Base-by-base conservation (phyloP, 352 stramenopile species). In the Pythium rishiriense region DNA sequence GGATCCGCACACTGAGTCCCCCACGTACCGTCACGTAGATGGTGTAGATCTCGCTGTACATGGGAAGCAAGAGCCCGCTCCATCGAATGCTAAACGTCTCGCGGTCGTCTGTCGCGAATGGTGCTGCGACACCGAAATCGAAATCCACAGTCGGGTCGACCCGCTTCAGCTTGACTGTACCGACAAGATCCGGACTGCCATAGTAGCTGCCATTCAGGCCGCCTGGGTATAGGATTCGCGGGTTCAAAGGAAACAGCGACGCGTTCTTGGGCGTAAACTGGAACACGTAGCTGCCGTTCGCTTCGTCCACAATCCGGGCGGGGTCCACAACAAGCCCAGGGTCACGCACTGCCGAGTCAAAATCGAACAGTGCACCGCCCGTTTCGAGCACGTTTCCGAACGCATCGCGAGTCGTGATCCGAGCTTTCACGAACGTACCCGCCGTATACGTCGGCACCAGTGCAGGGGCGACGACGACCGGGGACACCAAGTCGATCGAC, bases 191-290 rank as follows among this genome's bases (percentile, higher is more conserved):
- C 10, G 65, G 62, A 1, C 70, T 75, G 2, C 52, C 28, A 26
- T 78, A 84, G 51, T 88, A 86, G 3, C 72, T 83, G 2, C 58
- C 80, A 55, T 90, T 90, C 22, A 90, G 46, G 8, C 84, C 79
- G 17, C 79, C 81, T 21, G 63, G 55, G n/a, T 82, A 68, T 39
- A 90, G 47, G 12, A 93, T 64, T 14, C 58, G 50, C 45, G 42
- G 51, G 0, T 28, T 10, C 4, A 71, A 46, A 0, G 37, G n/a
- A 41, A 59, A 58, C 1, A 17, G 28, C n/a, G 41, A 47, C 0
- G 64, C 58, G 45, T 53, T 49, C 1, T n/a, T 48, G 10, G 64
- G 64, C 15, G 58, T 71, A 42, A 71, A 71, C 29, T 59, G 8
- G 28, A 64, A 58, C 14, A 46, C n/a, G 41, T 71, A 71, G 11